Evolutionary conservation across 2,329 filamentous ascomycete species (phyloP), one percentile per base, ranked within the genome.

Genomic region (Alternaria novae-zelandiae): DNA sequence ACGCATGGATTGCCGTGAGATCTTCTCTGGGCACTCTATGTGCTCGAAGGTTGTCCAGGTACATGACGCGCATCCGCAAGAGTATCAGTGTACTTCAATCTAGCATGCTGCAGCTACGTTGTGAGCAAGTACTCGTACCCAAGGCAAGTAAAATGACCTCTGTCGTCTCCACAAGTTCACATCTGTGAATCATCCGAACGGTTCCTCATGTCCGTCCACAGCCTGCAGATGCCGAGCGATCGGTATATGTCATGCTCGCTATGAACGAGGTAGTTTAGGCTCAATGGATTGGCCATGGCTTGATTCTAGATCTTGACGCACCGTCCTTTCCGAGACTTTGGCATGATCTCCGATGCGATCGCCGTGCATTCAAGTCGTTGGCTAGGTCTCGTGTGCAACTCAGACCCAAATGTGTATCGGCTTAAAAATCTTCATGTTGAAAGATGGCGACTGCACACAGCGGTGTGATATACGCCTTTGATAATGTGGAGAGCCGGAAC

Each of bases 161-260:
- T 41, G 1, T 0, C 36, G 13, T 23, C 20, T 20, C 17, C 6
- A 23, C 49, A 36, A 25, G 36, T 41, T 41, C n/a, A 64, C 70
- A n/a, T 84, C 80, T 6, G 36, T 0, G 74, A 71, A 5, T 71
- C 84, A 20, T 74, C 79, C 20, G 81, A 83, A 67, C 82, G 2
- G 67, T 70, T 44, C 57, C 64, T 53, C 47, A 11, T 2, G 46
- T 51, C 6, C 32, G 26, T 30, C 30, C 11, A 2, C 9, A 43
- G 11, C 13, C 43, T 61, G 23, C 13, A 58, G 44, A 47, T 53
- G 26, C n/a, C 21, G n/a, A 25, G 4, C 10, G 21, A 53, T 26
- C 46, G 13, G 43, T 32, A 53, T 30, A 53, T 47, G n/a, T 11
- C 20, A 47, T 6, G 12, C 13, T 46, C 6, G 28, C 3, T 50